phyloP scores from a whole-genome alignment of 2,329 filamentous ascomycete species.

The Phialophora chinensis region DNA sequence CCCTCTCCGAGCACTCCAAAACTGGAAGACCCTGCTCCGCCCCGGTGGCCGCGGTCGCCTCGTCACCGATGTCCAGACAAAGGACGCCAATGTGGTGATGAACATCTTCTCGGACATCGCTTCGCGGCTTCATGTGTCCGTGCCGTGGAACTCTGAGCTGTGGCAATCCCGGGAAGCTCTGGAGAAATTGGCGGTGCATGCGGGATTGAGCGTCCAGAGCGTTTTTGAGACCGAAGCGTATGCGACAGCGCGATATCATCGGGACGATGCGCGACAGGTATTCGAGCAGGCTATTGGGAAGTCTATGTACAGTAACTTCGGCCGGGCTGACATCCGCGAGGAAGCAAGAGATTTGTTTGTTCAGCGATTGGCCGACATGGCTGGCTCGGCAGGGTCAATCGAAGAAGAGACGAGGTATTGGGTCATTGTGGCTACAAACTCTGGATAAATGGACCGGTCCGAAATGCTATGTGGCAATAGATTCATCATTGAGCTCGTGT shows the following conservation, averaged over 20 bases:
- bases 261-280: slow-evolving; percentile 9
- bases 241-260: slow-evolving; percentile 13
- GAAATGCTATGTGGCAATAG: neutral
- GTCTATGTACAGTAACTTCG: slow-evolving; percentile 29
- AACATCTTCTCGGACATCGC: slow-evolving; percentile 27
- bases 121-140: neutral
- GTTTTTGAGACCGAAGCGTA: slow-evolving; percentile 28
- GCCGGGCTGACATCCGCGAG: slow-evolving; percentile 10
- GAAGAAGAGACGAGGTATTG: slow-evolving; percentile 28
- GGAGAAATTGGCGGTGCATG: slow-evolving; percentile 21
- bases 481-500: neutral
- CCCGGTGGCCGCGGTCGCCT: slow-evolving; percentile 18
- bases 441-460: neutral
- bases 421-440: slow-evolving; percentile 25
- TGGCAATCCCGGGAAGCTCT: slow-evolving; percentile 18
- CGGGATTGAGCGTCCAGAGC: slow-evolving; percentile 26
- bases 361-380: slow-evolving; percentile 12
- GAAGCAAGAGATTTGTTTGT: slow-evolving; percentile 24
- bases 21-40: slow-evolving; percentile 27
- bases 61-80: slow-evolving; percentile 35
- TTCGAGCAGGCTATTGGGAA: slow-evolving; percentile 29
- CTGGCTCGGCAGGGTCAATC: slow-evolving; percentile 9
- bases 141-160: slow-evolving; percentile 24
- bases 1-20: slow-evolving; percentile 21
- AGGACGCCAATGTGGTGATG: slow-evolving; percentile 30